phyloP scores from a whole-genome alignment of 1,284 basidiomycete species.

The Vanrija sp. region DNA sequence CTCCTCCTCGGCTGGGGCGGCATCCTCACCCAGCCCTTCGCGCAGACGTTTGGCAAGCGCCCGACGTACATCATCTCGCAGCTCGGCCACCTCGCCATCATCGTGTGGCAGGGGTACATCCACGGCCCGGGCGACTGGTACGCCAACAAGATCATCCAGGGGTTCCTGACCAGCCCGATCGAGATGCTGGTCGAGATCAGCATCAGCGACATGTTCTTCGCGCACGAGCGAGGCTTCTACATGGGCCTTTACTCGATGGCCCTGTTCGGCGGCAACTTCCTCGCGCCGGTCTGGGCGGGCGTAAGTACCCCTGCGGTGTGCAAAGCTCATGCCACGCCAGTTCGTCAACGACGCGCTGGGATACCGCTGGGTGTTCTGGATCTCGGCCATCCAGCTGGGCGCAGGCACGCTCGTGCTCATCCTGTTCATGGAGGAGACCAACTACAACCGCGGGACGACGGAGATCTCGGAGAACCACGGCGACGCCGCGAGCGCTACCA shows the following conservation, averaged over 20 bases:
- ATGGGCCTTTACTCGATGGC: constrained; percentile 19
- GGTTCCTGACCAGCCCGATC: constrained; percentile 19
- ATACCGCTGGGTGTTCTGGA: constrained; percentile 22
- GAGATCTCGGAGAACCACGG: constrained; percentile 5
- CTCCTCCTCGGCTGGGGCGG: constrained; percentile 28
- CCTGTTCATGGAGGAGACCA: constrained; percentile 23
- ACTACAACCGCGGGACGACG: constrained; percentile 1
- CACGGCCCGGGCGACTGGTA: constrained; percentile 12
- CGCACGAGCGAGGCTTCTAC: constrained; percentile 23
- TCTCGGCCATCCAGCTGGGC: constrained; percentile 13
- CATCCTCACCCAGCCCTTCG: constrained; percentile 24
- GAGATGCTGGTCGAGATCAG: constrained; percentile 20
- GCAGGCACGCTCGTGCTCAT: constrained; percentile 12
- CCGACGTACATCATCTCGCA: constrained; percentile 18
- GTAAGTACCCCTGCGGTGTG: not conserved
- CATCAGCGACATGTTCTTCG: constrained; percentile 13
- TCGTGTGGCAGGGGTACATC: constrained; percentile 22
- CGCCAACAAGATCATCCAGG: constrained; percentile 23
- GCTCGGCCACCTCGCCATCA: constrained; percentile 5
- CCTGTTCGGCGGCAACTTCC: constrained; percentile 15
- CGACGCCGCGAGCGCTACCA: not conserved
- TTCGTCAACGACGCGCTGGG: constrained; percentile 20
- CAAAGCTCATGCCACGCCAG: not conserved
- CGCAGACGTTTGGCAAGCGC: constrained; percentile 24
- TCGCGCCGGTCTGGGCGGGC: constrained; percentile 16